phyloP scores from a whole-genome alignment of 2,329 filamentous ascomycete species.

The Neoascochyta sp. region DNA sequence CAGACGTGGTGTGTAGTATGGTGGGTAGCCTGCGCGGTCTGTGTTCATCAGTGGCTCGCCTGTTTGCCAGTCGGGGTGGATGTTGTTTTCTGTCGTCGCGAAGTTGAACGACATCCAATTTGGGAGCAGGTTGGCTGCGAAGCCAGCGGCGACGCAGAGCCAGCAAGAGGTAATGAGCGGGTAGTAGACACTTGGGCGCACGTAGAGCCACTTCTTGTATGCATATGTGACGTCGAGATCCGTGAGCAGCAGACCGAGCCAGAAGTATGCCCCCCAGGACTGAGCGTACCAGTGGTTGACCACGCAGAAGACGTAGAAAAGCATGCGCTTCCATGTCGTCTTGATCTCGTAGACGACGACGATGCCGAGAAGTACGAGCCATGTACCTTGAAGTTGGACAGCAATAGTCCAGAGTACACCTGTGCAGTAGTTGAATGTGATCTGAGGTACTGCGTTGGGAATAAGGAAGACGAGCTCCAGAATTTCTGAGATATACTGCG shows the following conservation, averaged over 20 bases:
- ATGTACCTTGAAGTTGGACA: slow-evolving; percentile 48
- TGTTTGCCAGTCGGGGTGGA: slow-evolving; percentile 43
- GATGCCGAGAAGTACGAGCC: slow-evolving; percentile 43
- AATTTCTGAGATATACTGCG: slow-evolving; percentile 44
- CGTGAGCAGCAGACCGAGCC: slow-evolving; percentile 45
- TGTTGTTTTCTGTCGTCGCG: slow-evolving; percentile 40
- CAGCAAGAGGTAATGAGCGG: slow-evolving; percentile 33
- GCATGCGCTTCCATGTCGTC: slow-evolving; percentile 46
- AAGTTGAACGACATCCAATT: slow-evolving; percentile 40
- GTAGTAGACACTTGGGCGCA: slow-evolving; percentile 37
- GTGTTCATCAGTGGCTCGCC: slow-evolving; percentile 40
- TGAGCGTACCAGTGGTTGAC: slow-evolving; percentile 47
- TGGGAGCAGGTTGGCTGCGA: slow-evolving; percentile 39
- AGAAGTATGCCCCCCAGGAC: slow-evolving; percentile 47
- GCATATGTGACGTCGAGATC: slow-evolving; percentile 49
- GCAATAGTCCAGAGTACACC: slow-evolving; percentile 52
- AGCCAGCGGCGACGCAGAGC: slow-evolving; percentile 28
- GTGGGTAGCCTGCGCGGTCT: slow-evolving; percentile 37
- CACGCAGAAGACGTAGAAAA: slow-evolving; percentile 44
- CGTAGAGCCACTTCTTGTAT: slow-evolving; percentile 40
- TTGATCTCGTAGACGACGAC: slow-evolving; percentile 47
- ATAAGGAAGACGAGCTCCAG: slow-evolving; percentile 47
- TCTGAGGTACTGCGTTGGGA: slow-evolving; percentile 48
- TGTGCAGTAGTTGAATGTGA: slow-evolving; percentile 49
- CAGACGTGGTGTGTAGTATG: slow-evolving; percentile 45